A percentile compares a stretch with the other conserved stretches of the same genome.
phyloP scores from a whole-genome alignment of 2,329 filamentous ascomycete genomes.

The Sordariomycetes sp. region DNA sequence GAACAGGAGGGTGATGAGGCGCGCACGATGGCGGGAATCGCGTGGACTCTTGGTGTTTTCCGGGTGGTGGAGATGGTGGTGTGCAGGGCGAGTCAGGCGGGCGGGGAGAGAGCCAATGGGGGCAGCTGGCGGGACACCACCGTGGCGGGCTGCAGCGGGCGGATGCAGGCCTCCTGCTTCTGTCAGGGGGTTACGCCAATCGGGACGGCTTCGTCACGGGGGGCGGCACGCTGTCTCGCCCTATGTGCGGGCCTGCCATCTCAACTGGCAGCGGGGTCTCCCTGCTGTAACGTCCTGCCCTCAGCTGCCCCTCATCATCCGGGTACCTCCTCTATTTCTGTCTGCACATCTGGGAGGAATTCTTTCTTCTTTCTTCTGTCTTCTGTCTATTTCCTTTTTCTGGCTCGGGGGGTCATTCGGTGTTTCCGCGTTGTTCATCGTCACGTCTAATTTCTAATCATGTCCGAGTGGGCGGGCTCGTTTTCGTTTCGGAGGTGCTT shows the following conservation, averaged over 20 bases:
- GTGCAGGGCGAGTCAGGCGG: neutral
- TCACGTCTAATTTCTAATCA: too few relatives aligned
- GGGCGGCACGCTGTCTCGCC: neutral
- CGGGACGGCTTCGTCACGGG: neutral
- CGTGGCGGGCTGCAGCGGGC: neutral
- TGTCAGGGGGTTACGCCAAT: neutral
- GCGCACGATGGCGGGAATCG: neutral
- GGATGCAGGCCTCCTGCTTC: neutral
- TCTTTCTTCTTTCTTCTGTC: neutral
- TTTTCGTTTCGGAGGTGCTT: too few relatives aligned
- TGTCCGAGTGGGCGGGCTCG: too few relatives aligned
- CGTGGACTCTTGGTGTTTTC: neutral
- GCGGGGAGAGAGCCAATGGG: neutral
- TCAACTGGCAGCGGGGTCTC: neutral
- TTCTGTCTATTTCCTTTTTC: neutral
- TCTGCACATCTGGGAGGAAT: neutral
- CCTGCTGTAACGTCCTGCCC: neutral
- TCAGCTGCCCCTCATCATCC: neutral
- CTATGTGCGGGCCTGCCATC: neutral
- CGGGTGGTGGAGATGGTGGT: neutral
- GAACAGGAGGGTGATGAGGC: neutral
- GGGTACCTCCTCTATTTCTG: neutral
- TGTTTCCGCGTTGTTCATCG: too few relatives aligned
- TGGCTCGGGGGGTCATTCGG: too few relatives aligned
- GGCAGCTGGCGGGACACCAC: neutral